These are phyloP conservation scores for Tuber indicum DNA, from an alignment of 495 filamentous ascomycete species.

Conservation along the genomic window DNA sequence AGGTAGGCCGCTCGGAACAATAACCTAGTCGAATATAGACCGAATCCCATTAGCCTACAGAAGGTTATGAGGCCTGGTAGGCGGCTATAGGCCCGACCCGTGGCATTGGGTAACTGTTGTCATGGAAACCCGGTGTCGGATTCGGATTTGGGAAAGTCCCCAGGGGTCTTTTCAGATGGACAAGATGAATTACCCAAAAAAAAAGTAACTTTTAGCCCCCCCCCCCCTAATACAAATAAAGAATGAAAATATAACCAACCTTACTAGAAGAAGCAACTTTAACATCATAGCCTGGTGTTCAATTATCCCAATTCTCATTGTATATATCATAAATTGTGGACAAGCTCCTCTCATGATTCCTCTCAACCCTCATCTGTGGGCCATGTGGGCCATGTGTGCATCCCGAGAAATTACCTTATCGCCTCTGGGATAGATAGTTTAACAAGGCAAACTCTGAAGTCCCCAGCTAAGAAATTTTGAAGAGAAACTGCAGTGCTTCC, in stretches of 20 bases:
- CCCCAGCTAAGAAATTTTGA: background rate
- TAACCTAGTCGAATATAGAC: too few relatives aligned
- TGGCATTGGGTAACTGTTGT: too few relatives aligned
- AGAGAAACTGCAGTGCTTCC: background rate
- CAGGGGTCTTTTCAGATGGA: background rate
- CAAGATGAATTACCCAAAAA: background rate
- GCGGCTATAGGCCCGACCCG: too few relatives aligned
- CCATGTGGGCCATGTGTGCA: background rate
- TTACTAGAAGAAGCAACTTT: background rate
- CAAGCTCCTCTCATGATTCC: background rate
- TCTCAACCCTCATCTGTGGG: background rate
- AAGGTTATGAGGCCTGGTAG: too few relatives aligned
- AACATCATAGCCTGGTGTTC: background rate
- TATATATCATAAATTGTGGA: background rate
- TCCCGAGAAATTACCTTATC: background rate
- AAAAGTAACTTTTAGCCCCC: background rate
- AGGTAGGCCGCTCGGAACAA: too few relatives aligned
- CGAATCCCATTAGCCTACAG: too few relatives aligned
- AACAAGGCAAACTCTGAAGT: background rate
- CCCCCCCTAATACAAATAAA: background rate
- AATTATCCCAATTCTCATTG: background rate
- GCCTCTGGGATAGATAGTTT: background rate
- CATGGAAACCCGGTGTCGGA: too few relatives aligned
- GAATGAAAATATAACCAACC: background rate
- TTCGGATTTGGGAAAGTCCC: too few relatives aligned